These are phyloP conservation scores for Angophora floribunda DNA, from an alignment of 345 rosid genomes.

Conservation along the genomic window DNA sequence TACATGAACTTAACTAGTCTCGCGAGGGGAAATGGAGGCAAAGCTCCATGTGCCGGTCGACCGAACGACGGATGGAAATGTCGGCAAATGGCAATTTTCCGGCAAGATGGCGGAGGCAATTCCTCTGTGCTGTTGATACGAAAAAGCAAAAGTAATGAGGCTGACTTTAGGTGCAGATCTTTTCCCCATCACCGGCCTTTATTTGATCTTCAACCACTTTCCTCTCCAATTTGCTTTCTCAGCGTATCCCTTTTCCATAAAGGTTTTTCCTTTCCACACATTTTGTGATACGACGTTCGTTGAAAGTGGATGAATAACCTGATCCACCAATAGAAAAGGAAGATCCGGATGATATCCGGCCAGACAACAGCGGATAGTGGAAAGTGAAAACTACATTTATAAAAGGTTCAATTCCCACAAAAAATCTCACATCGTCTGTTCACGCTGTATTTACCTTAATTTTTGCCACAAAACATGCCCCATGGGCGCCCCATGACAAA, in stretches of 20 bases:
- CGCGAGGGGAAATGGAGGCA: not conserved
- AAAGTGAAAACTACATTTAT: not conserved
- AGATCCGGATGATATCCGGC: not conserved
- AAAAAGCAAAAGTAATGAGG: not conserved
- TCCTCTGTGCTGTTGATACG: not conserved
- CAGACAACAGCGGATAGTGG: not conserved
- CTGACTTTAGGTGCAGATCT: not conserved
- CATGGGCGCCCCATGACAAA: rapidly evolving
- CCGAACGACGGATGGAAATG: too few relatives aligned
- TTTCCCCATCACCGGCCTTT: not conserved
- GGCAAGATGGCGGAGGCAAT: not conserved
- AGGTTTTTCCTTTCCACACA: not conserved
- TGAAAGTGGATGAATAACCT: not conserved
- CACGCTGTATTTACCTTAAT: not conserved
- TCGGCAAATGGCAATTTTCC: not conserved
- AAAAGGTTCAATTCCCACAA: too few relatives aligned
- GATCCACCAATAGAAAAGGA: not conserved
- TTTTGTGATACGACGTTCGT: not conserved
- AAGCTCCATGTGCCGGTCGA: not conserved
- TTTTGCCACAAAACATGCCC: rapidly evolving
- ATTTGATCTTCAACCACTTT: not conserved
- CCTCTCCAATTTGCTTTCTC: not conserved
- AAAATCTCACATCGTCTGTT: too few relatives aligned
- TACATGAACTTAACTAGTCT: not conserved
- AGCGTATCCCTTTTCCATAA: not conserved